Evolutionary conservation across 2,329 filamentous ascomycete genomes (phyloP), one percentile per base, ranked within the genome.

Genomic region (Tolypocladium guangdongense): DNA sequence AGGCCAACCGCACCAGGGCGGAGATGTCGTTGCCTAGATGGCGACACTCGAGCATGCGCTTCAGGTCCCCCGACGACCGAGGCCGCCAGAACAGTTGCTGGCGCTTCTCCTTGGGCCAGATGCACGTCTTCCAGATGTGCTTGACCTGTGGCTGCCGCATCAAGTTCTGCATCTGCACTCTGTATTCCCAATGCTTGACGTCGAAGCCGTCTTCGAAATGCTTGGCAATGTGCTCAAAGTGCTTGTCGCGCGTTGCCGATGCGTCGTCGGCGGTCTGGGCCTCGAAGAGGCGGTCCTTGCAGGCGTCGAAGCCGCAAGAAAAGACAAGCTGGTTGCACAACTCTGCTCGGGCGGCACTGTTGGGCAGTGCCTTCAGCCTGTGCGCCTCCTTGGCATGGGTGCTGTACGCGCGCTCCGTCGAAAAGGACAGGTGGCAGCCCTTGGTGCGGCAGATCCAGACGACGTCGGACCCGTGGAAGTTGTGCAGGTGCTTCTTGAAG

Each of bases 401-500:
- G 58, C 71, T 69, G 60, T 74, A 75, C 37, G 73, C 71, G 54
- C 70, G 67, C 56, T 75, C 73, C 24, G 72, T 74, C 53, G 73
- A 71, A 46, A 74, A 74, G 4, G 70, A 68, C n/a, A 73, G 61
- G 46, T 68, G 64, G 59, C 72, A 75, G 30, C 64, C 67, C 55
- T 67, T 68, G 38, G 69, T 71, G 47, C 67, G 71, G 62, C 72
- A 75, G 22, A 72, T 62, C 73, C 72, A 75, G 39, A 68, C 64
- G 37, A 69, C 65, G 56, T 74, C 71, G 49, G 68, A 65, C 38
- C 71, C 70, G 57, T 75, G 73, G 57, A 74, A 75, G 60, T 73
- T 73, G 64, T 74, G 71, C n/a, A 75, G 62, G 57, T 75, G 72
- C 64, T 75, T 74, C 66, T 75, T 75, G 59, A 75, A 74, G 58